Base-by-base conservation (phyloP, 371 early-diverging fungal genomes). In the Blakeslea trispora region DNA sequence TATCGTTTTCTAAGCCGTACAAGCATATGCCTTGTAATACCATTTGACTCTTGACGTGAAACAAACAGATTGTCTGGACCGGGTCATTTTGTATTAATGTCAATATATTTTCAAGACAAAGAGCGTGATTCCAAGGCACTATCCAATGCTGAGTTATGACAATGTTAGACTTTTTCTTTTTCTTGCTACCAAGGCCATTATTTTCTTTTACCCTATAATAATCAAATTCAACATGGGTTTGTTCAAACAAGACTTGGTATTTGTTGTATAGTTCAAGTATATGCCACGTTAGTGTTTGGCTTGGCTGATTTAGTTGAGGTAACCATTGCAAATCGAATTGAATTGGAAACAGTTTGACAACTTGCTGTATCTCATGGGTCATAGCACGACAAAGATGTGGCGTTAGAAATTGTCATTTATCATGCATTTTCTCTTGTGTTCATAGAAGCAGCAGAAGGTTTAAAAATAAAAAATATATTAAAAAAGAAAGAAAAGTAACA, bases 81-180 rank as follows among this genome's bases (percentile, higher is more conserved):
- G 50, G 45, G 45, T 75, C 61, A 21, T 64, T 57, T 22, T 60
- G 52, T 3, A 60, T 60, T 10, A 67, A 47, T 35, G 60, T 62
- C 2, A 59, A 41, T 15, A 71, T 54, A 22, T 63, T 67, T 44
- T 75, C 72, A 53, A 63, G 69, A 5, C 66, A 66, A 17, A 71
- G 54, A 17, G 69, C 69, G 48, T 74, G 69, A 24, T 72, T 50
- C 75, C 72, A 75, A 10, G 72, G 69, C 37, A 69, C 57, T 17
- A 66, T 66, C 63, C 68, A 68, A 24, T 68, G 55, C 63, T 63
- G 17, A 19, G 49, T 32, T 23, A 28, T 5, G 28, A 22, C 21
- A 32, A 14, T 4, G 9, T 41, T 5, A 22, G 15, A 8, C 31
- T 24, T 18, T 31, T 31, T 49, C 17, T 22, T 31, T 35, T 11